A percentile compares a stretch with the other conserved stretches of the same genome.
These are phyloP conservation scores for Rhizopus sp. DNA, from an alignment of 371 early-diverging fungal species.

Conservation along the genomic window DNA sequence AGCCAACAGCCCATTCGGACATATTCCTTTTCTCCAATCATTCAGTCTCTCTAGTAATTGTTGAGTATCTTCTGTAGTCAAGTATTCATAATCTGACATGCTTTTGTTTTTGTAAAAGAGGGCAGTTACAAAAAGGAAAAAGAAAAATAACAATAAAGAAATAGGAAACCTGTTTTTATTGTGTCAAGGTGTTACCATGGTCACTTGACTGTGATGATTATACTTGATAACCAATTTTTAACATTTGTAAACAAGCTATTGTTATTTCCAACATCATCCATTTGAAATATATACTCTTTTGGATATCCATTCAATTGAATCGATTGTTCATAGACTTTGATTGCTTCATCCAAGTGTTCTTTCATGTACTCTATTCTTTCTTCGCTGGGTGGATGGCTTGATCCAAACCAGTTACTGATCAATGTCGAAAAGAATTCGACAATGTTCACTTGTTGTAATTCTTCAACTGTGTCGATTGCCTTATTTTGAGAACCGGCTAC, in stretches of 20 bases:
- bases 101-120: neutral
- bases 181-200: conserved; percentile 1
- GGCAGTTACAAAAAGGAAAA: neutral
- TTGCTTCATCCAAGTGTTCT: conserved; percentile 44
- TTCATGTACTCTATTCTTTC: conserved; percentile 50
- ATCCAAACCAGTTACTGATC: conserved; percentile 48
- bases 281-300: conserved; percentile 15
- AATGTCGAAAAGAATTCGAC: conserved; percentile 30
- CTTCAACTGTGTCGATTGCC: conserved; percentile 14
- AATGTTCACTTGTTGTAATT: conserved; percentile 28
- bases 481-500: neutral
- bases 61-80: conserved; percentile 24
- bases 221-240: conserved; percentile 1
- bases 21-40: conserved; percentile 40
- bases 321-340: conserved; percentile 34
- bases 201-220: neutral
- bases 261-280: neutral
- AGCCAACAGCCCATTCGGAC: conserved; percentile 35
- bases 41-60: conserved; percentile 23
- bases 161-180: neutral
- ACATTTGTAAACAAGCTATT: neutral
- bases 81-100: conserved; percentile 4
- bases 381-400: conserved; percentile 47
- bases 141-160: neutral
- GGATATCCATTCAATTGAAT: conserved; percentile 42